These are phyloP conservation scores for Salinomyces thailandicus DNA, from an alignment of 2,329 filamentous ascomycete species.

Conservation along the genomic window DNA sequence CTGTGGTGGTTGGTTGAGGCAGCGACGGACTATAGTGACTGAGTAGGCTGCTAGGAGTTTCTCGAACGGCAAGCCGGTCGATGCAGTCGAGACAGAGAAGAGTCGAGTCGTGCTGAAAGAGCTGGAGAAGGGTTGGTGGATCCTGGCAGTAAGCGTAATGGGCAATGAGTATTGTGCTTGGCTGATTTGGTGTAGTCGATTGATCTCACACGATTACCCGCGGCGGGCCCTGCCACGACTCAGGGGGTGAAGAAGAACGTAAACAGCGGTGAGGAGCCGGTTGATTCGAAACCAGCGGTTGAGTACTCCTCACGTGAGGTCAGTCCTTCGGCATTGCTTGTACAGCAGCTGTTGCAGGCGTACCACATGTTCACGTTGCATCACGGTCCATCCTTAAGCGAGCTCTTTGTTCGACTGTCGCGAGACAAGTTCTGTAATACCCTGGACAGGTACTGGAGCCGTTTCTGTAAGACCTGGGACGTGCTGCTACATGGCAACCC, in stretches of 20 bases:
- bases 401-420: constrained; percentile 54
- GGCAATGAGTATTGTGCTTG: too few species aligned
- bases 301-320: constrained; percentile 90
- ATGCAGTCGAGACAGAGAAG: constrained; percentile 85
- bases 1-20: too few species aligned
- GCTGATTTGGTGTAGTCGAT: constrained; percentile 49
- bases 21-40: constrained; percentile 13
- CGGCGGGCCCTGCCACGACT: constrained; percentile 27
- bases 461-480: constrained; percentile 61
- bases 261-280: constrained; percentile 11
- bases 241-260: constrained; percentile 18
- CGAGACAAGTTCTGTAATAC: constrained; percentile 60
- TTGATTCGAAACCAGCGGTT: constrained; percentile 31
- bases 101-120: constrained; percentile 75
- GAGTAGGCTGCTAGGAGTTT: constrained; percentile 50
- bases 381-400: constrained; percentile 64
- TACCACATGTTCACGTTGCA: constrained; percentile 80
- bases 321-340: constrained; percentile 65
- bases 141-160: constrained; percentile 62
- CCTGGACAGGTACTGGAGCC: constrained; percentile 72
- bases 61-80: constrained; percentile 62
- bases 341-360: constrained; percentile 71
- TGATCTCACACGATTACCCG: constrained; percentile 65
- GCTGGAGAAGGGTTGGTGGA: constrained; percentile 89
- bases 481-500: constrained; percentile 87